A percentile compares a stretch with the other conserved stretches of the same genome.
phyloP scores from a whole-genome alignment of 1,139 yeast species.

The Kurtzmaniella quercitrusa region DNA sequence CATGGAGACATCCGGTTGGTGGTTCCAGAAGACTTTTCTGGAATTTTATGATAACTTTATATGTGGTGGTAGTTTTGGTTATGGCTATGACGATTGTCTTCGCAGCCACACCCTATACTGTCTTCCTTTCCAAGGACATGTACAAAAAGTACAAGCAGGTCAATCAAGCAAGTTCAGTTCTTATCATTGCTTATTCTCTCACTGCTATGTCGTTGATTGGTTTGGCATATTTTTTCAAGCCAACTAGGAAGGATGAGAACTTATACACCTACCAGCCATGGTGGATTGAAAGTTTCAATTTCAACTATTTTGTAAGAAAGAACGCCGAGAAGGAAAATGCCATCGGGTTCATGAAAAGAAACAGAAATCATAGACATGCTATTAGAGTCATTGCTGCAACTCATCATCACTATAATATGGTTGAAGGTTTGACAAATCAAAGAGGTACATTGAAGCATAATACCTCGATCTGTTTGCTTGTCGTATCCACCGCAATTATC shows the following conservation, averaged over 20 bases:
- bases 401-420: slow-evolving; percentile 38
- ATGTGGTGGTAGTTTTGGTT: slow-evolving; percentile 53
- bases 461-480: slow-evolving; percentile 43
- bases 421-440: slow-evolving; percentile 40
- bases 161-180: slow-evolving; percentile 53
- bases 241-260: slow-evolving; percentile 51
- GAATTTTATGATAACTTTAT: slow-evolving; percentile 48
- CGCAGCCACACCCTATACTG: slow-evolving; percentile 59
- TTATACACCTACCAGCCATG: slow-evolving; percentile 68
- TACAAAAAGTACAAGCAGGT: slow-evolving; percentile 54
- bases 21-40: slow-evolving; percentile 58
- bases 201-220: slow-evolving; percentile 49
- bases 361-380: slow-evolving; percentile 48
- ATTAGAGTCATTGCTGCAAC: slow-evolving; percentile 47
- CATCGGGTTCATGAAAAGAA: slow-evolving; percentile 46
- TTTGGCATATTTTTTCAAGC: slow-evolving; percentile 52
- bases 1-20: slow-evolving; percentile 80
- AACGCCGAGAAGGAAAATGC: slow-evolving; percentile 49
- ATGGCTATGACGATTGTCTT: slow-evolving; percentile 68
- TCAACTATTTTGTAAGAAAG: slow-evolving; percentile 51
- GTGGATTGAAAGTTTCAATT: slow-evolving; percentile 67
- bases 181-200: slow-evolving; percentile 56
- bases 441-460: slow-evolving; percentile 50
- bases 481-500: slow-evolving; percentile 49
- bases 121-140: slow-evolving; percentile 45